Base-by-base conservation (phyloP, 1,284 basidiomycete genomes). In the Ustilago loliicola region DNA sequence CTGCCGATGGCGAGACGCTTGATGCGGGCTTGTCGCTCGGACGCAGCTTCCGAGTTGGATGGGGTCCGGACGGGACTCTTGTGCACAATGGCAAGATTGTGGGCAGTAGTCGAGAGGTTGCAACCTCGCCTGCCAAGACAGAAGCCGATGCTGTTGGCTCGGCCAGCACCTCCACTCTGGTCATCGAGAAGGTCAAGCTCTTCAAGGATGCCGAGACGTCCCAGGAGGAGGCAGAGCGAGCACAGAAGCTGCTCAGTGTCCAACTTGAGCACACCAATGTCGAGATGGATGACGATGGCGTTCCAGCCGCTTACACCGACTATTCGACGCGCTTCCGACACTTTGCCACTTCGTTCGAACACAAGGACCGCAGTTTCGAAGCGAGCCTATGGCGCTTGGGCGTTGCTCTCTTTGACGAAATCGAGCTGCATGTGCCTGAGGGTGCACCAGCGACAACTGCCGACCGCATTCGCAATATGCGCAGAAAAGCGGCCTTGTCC, bases 21-120 rank as follows among this genome's bases (percentile, higher is more conserved):
- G 96, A 98, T 87, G 92, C 94, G 9, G 95, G 94, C 1, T 88
- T 98, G 50, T 90, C 93, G 5, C 88, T 96, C 64, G 95, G 95
- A 19, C 90, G 95, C 30, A 94, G 94, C 25, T 98, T 96, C 87
- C 90, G 95, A 56, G 93, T 93, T 6, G 92, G 94, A 2, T 98
- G 95, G 94, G 94, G 95, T 17, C 92, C 93, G 0, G 90, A 91
- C 53, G 94, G 94, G 1, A 89, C 88, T 52, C 85, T 97, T 19
- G 91, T 92, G 29, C 93, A 96, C 87, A 87, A 93, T 23, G 94
- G 93, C 27, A 64, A 52, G 38, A 51, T 79, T 4, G 55, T 74
- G 48, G 27, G 48, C 27, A 40, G 54, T 29, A 59, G 25, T 27
- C 29, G 48, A 25, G 57, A 63, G 38, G 27, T 55, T 1, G 25